A percentile compares a stretch with the other conserved stretches of the same genome.
These are phyloP conservation scores for Lichtheimia ramosa DNA, from an alignment of 371 early-diverging fungal genomes.

Conservation along the genomic window DNA sequence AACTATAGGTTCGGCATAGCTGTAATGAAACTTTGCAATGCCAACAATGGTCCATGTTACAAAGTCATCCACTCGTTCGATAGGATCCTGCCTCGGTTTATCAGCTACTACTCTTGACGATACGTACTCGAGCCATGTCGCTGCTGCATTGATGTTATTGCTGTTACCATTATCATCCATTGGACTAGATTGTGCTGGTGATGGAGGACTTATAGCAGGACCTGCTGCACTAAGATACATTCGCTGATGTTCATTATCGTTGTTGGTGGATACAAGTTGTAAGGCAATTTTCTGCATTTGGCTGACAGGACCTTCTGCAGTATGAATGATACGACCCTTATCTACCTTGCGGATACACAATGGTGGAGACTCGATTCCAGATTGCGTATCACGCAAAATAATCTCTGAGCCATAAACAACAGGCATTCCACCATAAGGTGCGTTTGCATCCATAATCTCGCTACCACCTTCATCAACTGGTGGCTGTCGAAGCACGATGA, in stretches of 20 bases:
- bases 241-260: slow-evolving; percentile 18
- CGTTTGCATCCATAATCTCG: neutral
- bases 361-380: slow-evolving; percentile 68
- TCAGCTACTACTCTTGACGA: slow-evolving; percentile 16
- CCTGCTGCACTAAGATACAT: slow-evolving; percentile 35
- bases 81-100: neutral
- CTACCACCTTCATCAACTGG: slow-evolving; percentile 8
- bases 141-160: slow-evolving; percentile 7
- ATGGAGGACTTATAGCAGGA: neutral
- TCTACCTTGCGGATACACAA: slow-evolving; percentile 82
- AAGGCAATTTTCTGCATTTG: slow-evolving; percentile 91
- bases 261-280: slow-evolving; percentile 43
- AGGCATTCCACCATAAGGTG: slow-evolving; percentile 30
- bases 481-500: slow-evolving; percentile 57
- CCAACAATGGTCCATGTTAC: slow-evolving; percentile 88
- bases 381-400: slow-evolving; percentile 64
- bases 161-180: neutral
- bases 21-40: slow-evolving; percentile 54
- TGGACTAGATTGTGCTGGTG: neutral
- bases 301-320: slow-evolving; percentile 72
- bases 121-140: slow-evolving; percentile 36
- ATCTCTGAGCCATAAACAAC: slow-evolving; percentile 79
- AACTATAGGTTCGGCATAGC: slow-evolving; percentile 14
- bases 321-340: slow-evolving; percentile 63
- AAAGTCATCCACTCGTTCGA: slow-evolving; percentile 64